Conservation (phyloP, 23 red algal genomes). For the Cyanidium caldarium region DNA sequence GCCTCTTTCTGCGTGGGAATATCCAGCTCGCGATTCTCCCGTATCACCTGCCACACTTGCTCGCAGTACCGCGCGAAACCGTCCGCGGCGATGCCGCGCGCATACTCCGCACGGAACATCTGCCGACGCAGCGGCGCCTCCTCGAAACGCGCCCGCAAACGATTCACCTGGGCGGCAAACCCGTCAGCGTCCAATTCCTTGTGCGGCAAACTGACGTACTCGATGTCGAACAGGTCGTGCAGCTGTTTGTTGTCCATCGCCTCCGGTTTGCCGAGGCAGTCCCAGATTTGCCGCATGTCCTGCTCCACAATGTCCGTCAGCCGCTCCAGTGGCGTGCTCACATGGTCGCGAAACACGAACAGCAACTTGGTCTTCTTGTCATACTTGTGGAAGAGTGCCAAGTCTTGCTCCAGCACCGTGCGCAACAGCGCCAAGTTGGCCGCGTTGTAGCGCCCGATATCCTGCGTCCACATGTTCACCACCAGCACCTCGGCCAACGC, state of each 20-base stretch:
- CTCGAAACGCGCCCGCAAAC: conserved; percentile 37
- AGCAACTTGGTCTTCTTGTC: conserved; percentile 50
- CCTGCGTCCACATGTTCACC: conserved; percentile 89
- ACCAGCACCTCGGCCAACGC: conserved; percentile 74
- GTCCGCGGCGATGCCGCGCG: conserved; percentile 55
- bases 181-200: conserved; percentile 36
- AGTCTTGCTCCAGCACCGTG: conserved; percentile 81
- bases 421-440: conserved; percentile 68
- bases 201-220: conserved; percentile 75
- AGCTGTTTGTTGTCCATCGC: conserved; percentile 25
- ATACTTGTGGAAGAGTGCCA: conserved; percentile 59
- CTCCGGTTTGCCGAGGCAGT: conserved; percentile 51
- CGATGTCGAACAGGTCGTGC: conserved; percentile 62
- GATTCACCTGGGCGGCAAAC: conserved; percentile 26
- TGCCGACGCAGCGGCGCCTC: not conserved
- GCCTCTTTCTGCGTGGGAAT: conserved; percentile 85
- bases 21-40: conserved; percentile 78
- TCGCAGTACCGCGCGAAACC: conserved; percentile 57
- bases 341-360: conserved; percentile 91
- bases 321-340: conserved; percentile 48
- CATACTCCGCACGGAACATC: conserved; percentile 54
- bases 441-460: conserved; percentile 85
- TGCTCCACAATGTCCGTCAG: conserved; percentile 36
- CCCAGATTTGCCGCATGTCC: conserved; percentile 79
- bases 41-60: conserved; percentile 77